A percentile compares a stretch with the other conserved stretches of the same genome.
Evolutionary conservation across 2,329 filamentous ascomycete genomes (phyloP).

Genomic region (Paraphaeosphaeria sporulosa): DNA sequence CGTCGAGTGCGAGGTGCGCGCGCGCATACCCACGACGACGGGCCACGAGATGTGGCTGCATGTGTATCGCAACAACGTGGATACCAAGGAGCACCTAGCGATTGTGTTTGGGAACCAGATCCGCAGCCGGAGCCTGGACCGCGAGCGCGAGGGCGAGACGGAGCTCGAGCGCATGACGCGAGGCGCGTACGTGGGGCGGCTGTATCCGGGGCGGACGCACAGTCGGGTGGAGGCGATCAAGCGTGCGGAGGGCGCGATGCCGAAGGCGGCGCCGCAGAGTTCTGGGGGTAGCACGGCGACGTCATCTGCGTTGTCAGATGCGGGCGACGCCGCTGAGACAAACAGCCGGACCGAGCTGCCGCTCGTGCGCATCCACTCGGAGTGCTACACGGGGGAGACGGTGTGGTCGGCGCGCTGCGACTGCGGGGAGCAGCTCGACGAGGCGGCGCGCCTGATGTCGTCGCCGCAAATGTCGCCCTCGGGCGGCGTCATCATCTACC

Average conservation of each 20-base stretch:
- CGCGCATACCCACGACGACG: conserved; percentile 89
- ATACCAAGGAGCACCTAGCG: conserved; percentile 94
- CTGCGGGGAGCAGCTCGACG: conserved; percentile 96
- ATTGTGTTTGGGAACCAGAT: conserved; percentile 95
- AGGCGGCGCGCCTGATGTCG: conserved; percentile 93
- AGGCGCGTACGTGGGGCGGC: conserved; percentile 86
- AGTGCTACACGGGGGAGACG: conserved; percentile 98
- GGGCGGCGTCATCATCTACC: conserved; percentile 92
- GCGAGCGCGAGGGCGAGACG: conserved; percentile 76
- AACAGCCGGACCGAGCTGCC: conserved; percentile 60
- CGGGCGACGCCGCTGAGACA: conserved; percentile 34
- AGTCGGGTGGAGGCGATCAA: conserved; percentile 68
- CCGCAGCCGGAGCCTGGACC: conserved; percentile 74
- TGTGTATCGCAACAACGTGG: conserved; percentile 89
- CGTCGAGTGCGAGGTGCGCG: conserved; percentile 93
- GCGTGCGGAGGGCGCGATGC: conserved; percentile 44
- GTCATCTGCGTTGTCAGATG: conserved; percentile 30
- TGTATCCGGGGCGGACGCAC: conserved; percentile 84
- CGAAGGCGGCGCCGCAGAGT: conserved; percentile 17
- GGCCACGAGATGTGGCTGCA: conserved; percentile 98
- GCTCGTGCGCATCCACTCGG: conserved; percentile 92
- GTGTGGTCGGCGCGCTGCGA: conserved; percentile 98
- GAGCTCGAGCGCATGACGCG: conserved; percentile 92
- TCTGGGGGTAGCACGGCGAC: conserved; percentile 18
- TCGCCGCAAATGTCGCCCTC: conserved; percentile 64